These are phyloP conservation scores for Hyaloscypha hepaticicola DNA, from an alignment of 495 filamentous ascomycete genomes.

Conservation along the genomic window DNA sequence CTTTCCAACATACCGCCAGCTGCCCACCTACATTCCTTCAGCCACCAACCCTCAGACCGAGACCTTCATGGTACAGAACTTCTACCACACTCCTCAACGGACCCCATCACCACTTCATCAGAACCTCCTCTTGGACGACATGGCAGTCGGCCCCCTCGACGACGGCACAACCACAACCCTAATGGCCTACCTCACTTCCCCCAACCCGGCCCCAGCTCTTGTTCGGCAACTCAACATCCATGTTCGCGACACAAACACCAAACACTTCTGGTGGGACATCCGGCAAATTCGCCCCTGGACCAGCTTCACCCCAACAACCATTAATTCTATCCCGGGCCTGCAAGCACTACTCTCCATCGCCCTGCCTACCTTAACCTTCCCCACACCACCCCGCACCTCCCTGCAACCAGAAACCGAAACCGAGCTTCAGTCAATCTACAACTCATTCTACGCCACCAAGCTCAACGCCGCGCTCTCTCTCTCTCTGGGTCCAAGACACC, in stretches of 20 bases:
- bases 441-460: conserved; percentile 41
- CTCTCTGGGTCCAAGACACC: conserved; percentile 28
- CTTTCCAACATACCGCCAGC: conserved; percentile 78
- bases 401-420: conserved; percentile 72
- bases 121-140: conserved; percentile 27
- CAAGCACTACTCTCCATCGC: conserved; percentile 70
- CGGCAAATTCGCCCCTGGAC: conserved; percentile 82
- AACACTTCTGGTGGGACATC: conserved; percentile 93
- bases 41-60: conserved; percentile 47
- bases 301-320: conserved; percentile 68
- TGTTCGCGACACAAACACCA: conserved; percentile 64
- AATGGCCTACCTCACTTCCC: conserved; percentile 71
- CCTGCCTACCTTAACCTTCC: conserved; percentile 63
- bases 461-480: conserved; percentile 36
- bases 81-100: conserved; percentile 43
- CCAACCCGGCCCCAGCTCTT: conserved; percentile 79
- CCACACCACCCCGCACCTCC: conserved; percentile 48
- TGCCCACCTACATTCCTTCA: conserved; percentile 62
- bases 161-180: conserved; percentile 63
- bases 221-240: conserved; percentile 76
- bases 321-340: conserved; percentile 71
- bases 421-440: conserved; percentile 66
- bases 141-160: conserved; percentile 37
- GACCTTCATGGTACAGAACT: conserved; percentile 42
- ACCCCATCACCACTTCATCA: conserved; percentile 38